Evolutionary conservation across 768 basidiomycete genomes (phyloP).

Genomic region (Royoungia palumana): DNA sequence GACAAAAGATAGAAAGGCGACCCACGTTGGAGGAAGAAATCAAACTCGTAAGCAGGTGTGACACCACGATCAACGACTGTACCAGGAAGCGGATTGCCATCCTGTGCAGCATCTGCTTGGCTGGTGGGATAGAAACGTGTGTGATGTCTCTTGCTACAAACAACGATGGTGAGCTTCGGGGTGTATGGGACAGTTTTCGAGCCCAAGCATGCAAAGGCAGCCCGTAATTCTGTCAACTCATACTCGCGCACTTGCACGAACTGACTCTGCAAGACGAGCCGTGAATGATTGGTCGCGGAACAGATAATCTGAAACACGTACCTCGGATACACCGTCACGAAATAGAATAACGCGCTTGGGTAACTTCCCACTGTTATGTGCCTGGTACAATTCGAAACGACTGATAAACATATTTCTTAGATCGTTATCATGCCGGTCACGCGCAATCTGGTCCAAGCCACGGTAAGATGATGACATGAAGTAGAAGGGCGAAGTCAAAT

Average conservation of each 20-base stretch:
- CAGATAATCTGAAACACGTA: constrained; percentile 23
- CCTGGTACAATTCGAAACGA: constrained; percentile 39
- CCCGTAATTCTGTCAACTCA: constrained; percentile 40
- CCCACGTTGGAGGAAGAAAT: constrained; percentile 52
- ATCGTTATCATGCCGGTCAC: constrained; percentile 34
- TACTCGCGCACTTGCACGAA: constrained; percentile 41
- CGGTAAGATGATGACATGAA: neutral
- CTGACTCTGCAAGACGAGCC: constrained; percentile 37
- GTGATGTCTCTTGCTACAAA: constrained; percentile 56
- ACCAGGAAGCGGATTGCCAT: constrained; percentile 52
- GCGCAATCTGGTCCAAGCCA: neutral
- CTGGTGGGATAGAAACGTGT: constrained; percentile 54
- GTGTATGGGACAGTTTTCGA: constrained; percentile 33
- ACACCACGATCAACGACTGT: constrained; percentile 56
- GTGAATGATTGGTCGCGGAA: neutral
- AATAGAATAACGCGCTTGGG: constrained; percentile 47
- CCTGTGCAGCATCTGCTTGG: constrained; percentile 33
- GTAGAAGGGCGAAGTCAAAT: neutral
- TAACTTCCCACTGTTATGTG: constrained; percentile 32
- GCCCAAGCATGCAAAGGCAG: constrained; percentile 40
- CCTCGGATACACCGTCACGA: constrained; percentile 79
- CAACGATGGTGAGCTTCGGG: constrained; percentile 49
- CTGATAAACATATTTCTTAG: constrained; percentile 47
- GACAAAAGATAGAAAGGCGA: neutral
- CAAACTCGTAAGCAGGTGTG: constrained; percentile 50